Conservation (phyloP, 495 filamentous ascomycete genomes). For the Evernia prunastri region DNA sequence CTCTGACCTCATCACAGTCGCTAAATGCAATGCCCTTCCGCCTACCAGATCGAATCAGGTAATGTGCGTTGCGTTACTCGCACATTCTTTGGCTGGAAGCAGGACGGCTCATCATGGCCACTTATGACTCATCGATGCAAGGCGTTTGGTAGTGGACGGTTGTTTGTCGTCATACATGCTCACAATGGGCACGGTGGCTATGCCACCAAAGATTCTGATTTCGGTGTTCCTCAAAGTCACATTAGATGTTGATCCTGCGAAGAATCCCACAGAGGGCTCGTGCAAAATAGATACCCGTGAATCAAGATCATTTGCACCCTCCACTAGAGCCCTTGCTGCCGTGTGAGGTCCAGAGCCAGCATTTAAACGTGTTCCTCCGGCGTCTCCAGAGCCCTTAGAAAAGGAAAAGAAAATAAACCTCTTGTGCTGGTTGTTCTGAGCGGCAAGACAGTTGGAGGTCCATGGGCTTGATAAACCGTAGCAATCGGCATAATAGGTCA, state of each 20-base stretch:
- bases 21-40: conserved; percentile 25
- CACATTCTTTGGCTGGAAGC: not conserved
- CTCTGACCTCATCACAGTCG: conserved; percentile 33
- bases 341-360: not conserved
- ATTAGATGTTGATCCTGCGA: not conserved
- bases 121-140: conserved; percentile 14
- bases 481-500: not conserved
- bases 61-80: not conserved
- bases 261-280: not conserved
- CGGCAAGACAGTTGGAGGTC: not conserved
- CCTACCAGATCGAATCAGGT: not conserved
- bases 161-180: conserved; percentile 4
- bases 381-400: not conserved
- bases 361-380: not conserved
- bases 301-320: not conserved
- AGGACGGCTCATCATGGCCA: not conserved
- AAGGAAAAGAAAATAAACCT: not conserved
- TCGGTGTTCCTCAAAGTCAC: not conserved
- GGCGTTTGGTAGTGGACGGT: conserved; percentile 10
- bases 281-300: not conserved
- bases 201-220: not conserved
- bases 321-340: not conserved
- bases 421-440: not conserved
- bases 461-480: not conserved
- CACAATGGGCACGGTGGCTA: not conserved